phyloP scores from a whole-genome alignment of 106 monocot species.

The Cymbidium sinense region DNA sequence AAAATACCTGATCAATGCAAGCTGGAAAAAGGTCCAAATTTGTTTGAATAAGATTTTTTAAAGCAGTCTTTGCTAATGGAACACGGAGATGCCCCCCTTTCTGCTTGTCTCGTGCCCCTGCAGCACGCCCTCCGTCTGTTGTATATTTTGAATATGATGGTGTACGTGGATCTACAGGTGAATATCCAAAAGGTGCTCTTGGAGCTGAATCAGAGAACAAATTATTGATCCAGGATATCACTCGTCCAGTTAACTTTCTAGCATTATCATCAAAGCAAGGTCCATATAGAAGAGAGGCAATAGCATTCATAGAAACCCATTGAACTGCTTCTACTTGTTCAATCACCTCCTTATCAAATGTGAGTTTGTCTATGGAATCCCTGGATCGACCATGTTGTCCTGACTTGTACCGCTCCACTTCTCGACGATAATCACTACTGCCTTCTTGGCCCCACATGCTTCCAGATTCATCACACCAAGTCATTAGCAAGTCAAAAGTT shows the following conservation, averaged over 20 bases:
- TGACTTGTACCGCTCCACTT: slow-evolving; percentile 85
- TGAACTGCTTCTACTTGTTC: slow-evolving; percentile 88
- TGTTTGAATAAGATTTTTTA: slow-evolving; percentile 95
- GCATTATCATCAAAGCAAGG: slow-evolving; percentile 98
- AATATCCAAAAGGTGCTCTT: slow-evolving; percentile 73
- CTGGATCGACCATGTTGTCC: slow-evolving; percentile 78
- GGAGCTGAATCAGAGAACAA: slow-evolving; percentile 66
- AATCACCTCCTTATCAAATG: slow-evolving; percentile 80
- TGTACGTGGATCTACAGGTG: slow-evolving; percentile 85
- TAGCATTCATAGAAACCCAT: slow-evolving; percentile 94
- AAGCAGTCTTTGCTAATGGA: slow-evolving; percentile 83
- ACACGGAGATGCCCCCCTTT: slow-evolving; percentile 57
- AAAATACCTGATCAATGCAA: slow-evolving; percentile 85
- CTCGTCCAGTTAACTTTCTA: slow-evolving; percentile 80
- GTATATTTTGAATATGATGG: slow-evolving; percentile 72
- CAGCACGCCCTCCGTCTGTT: slow-evolving; percentile 45
- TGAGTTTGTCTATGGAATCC: slow-evolving; percentile 86
- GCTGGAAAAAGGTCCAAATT: slow-evolving; percentile 92
- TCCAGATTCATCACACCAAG: slow-evolving; percentile 81
- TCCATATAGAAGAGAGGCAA: slow-evolving; percentile 90
- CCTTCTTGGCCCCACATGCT: slow-evolving; percentile 55
- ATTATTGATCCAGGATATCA: slow-evolving; percentile 85
- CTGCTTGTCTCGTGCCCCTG: slow-evolving; percentile 66
- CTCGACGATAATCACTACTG: slow-evolving; percentile 70
- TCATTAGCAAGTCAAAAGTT: slow-evolving; percentile 71